These are phyloP conservation scores for Talaromyces atroroseus DNA, from an alignment of 2,329 filamentous ascomycete species.

Conservation along the genomic window DNA sequence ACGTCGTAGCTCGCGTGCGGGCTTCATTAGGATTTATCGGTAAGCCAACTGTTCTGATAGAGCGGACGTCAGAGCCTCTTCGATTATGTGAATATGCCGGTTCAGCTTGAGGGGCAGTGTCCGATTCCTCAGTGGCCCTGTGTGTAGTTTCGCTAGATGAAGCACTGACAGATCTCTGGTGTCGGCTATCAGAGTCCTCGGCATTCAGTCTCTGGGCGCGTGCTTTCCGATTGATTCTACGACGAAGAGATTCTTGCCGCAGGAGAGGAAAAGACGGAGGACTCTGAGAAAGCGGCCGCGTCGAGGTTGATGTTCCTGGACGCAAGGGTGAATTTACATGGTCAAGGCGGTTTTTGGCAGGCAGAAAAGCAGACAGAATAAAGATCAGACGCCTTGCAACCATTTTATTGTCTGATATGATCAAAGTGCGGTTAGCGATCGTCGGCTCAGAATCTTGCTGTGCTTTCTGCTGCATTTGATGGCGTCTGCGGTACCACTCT, in stretches of 20 bases:
- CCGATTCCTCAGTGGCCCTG: slow-evolving; percentile 29
- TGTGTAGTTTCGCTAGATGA: slow-evolving; percentile 40
- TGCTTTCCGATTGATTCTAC: slow-evolving; percentile 49
- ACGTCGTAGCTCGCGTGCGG: slow-evolving; percentile 44
- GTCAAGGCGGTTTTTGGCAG: slow-evolving; percentile 41
- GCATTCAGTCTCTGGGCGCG: slow-evolving; percentile 41
- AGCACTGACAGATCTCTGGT: slow-evolving; percentile 38
- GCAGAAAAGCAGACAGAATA: slow-evolving; percentile 53
- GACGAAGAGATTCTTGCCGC: slow-evolving; percentile 49
- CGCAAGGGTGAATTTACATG: slow-evolving; percentile 34
- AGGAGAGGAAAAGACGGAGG: slow-evolving; percentile 47
- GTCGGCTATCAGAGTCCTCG: slow-evolving; percentile 26
- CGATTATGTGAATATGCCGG: slow-evolving; percentile 24
- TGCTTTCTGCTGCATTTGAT: slow-evolving; percentile 47
- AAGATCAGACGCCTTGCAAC: slow-evolving; percentile 54
- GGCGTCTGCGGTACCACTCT: slow-evolving; percentile 49
- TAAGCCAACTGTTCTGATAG: slow-evolving; percentile 38
- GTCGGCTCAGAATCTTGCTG: slow-evolving; percentile 43
- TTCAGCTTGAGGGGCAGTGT: slow-evolving; percentile 17
- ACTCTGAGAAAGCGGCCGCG: slow-evolving; percentile 49
- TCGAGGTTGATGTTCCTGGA: slow-evolving; percentile 40
- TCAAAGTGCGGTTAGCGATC: slow-evolving; percentile 51
- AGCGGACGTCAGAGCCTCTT: slow-evolving; percentile 40
- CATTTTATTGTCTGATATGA: slow-evolving; percentile 56
- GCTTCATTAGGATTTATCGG: slow-evolving; percentile 43